Evolutionary conservation across 495 filamentous ascomycete species (phyloP), one percentile per base, ranked within the genome.

Genomic region (Penicillium angulare): DNA sequence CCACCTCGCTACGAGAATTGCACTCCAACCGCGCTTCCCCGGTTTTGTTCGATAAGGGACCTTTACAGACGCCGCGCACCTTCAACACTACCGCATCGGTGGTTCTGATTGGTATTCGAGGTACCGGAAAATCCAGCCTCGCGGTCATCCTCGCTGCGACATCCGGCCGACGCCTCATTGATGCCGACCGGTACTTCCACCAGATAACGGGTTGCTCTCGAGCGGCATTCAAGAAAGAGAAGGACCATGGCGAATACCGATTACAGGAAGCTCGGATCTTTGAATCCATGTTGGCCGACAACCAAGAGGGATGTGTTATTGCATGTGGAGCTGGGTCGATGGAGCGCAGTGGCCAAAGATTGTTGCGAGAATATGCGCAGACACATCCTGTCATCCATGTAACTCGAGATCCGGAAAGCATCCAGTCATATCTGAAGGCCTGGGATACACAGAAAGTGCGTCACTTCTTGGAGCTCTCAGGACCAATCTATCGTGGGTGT

Each of bases 81-180:
- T 90, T 90, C 59, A 70, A 78, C 23, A 64, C 73, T 0, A 75
- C 84, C 54, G 82, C 85, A 2, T 89, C 87, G 1, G 80, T 92
- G 43, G 85, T 90, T 1, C 73, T 92, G 16, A 79, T 90, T 20
- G 88, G 88, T 17, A 81, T 86, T 46, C 84, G 85, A 15, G 87
- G 88, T 3, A 84, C 86, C 5, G 87, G 87, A 12, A 91, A 91
- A 62, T 83, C 86, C 5, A 89, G 85, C 15, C 74, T 92, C 9
- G 87, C 84, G 1, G 83, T 91, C 54, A 87, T 92, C 39, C 82
- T 85, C n/a, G 85, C 87, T 3, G 85, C 85, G 17, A 78, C 84
- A 52, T 84, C 86, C 13, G 80, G 82, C 12, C 79, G 86, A 10
- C 80, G 84, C 18, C 74, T 92, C 18, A 81, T 90, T 39, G 88